phyloP scores from a whole-genome alignment of 495 filamentous ascomycete genomes.

The Aspergillus asperescens region DNA sequence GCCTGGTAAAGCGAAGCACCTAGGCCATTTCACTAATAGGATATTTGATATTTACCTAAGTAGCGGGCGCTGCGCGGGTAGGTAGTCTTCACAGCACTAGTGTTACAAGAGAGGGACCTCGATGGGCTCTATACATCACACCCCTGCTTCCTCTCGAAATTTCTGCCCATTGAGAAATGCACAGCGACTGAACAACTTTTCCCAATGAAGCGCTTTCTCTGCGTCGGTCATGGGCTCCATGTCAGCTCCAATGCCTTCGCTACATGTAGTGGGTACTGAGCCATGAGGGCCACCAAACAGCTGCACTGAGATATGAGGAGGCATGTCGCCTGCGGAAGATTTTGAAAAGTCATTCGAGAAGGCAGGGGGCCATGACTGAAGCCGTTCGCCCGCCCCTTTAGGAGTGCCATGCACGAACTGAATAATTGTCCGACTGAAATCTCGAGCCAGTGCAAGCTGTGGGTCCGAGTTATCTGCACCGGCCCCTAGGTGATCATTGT shows the following conservation, averaged over 20 bases:
- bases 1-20: too few relatives aligned
- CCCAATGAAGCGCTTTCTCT: conserved; percentile 3
- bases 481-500: conserved; percentile 20
- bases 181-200: background rate
- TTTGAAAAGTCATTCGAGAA: background rate
- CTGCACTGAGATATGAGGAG: conserved; percentile 3
- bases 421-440: conserved; percentile 6
- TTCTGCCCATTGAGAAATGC: background rate
- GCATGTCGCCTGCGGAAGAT: background rate
- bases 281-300: conserved; percentile 9
- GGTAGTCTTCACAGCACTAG: too few relatives aligned
- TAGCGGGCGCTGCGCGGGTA: too few relatives aligned
- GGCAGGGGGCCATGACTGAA: conserved; percentile 1
- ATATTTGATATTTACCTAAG: too few relatives aligned
- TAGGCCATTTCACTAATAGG: too few relatives aligned
- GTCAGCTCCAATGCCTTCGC: background rate
- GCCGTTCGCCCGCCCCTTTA: background rate
- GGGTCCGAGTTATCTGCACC: conserved; percentile 21
- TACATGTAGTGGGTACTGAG: background rate
- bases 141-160: background rate
- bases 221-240: background rate
- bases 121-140: background rate
- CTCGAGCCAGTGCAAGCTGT: conserved; percentile 14
- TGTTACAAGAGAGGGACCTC: too few relatives aligned
- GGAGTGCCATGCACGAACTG: background rate